Percentiles rank a stretch among this genome's conserved stretches.
Evolutionary conservation across 345 rosid genomes (phyloP).

Genomic region (Melaleuca quinquenervia): DNA sequence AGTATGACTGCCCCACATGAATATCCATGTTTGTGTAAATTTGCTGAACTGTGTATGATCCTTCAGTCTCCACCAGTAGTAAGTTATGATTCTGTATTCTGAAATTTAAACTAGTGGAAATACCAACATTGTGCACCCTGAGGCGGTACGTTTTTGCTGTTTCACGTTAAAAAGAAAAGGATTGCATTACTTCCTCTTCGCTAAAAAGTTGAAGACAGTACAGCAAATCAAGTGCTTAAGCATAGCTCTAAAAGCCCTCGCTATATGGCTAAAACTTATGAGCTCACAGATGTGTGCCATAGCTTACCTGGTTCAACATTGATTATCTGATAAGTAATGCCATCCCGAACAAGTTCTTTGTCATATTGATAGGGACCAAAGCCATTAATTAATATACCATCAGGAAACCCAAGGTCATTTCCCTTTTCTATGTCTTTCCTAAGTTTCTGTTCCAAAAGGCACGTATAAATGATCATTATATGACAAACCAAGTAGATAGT

Average conservation of each 20-base stretch:
- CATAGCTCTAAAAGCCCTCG: neutral
- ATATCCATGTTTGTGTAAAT: constrained; percentile 75
- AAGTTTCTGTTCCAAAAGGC: constrained; percentile 37
- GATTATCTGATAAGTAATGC: constrained; percentile 49
- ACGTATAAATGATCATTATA: neutral
- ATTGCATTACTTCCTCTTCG: neutral
- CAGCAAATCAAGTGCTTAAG: neutral
- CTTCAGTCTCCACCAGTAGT: constrained; percentile 90
- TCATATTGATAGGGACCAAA: constrained; percentile 71
- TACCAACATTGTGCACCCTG: constrained; percentile 81
- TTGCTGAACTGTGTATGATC: constrained; percentile 83
- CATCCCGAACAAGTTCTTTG: constrained; percentile 31
- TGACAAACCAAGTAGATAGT: neutral
- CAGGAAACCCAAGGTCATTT: constrained; percentile 54
- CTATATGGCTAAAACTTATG: neutral
- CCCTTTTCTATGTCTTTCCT: constrained; percentile 61
- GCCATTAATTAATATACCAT: constrained; percentile 73
- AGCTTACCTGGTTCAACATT: constrained; percentile 69
- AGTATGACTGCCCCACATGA: constrained; percentile 92
- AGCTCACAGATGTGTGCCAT: neutral
- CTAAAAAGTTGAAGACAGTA: neutral
- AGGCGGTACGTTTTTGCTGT: constrained; percentile 79
- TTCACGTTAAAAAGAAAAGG: neutral
- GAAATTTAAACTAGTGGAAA: constrained; percentile 81
- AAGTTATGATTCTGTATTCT: constrained; percentile 84